Evolutionary conservation across 2,329 filamentous ascomycete species (phyloP), one percentile per base, ranked within the genome.

Genomic region (Cytospora piceicola): DNA sequence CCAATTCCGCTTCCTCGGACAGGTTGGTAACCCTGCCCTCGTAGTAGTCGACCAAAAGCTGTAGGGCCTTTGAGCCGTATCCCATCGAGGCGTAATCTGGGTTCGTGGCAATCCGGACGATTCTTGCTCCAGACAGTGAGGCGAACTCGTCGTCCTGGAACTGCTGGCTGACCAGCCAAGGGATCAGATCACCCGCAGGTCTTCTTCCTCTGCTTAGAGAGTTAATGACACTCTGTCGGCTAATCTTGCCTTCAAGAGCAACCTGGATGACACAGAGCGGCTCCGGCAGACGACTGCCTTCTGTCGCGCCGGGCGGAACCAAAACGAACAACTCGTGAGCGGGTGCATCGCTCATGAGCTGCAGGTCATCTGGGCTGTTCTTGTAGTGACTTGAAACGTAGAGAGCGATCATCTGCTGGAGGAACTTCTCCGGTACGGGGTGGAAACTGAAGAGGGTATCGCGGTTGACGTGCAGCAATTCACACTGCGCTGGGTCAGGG

Each of bases 371-470:
- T 0, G 95, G 95, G 0, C 94, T 93, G 79, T 99, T 99, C 79
- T 98, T 98, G 83, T 99, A 97, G 77, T 97, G 93, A 61, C 93
- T 96, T 32, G 95, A 93, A 32, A 99, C 96, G 72, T 98, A 99
- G 2, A 99, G 85, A 0, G 94, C 93, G 79, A 99, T 94, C 93
- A 99, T 97, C 73, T 97, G 93, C 76, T 99, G 95, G 63, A 99
- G 80, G 79, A 99, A 98, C 74, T 94, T 95, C 77, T 99, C 95
- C 2, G 95, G 96, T 24, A 98, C 93, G 3, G 94, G 93, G 73
- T 99, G 95, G 82, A 96, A 99, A 15, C 94, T 98, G 81, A 99
- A 99, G 17, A 99, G 86, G 11, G 94, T 98, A 79, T 99, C 95
- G 64, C 95, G 90, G 80, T 98, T 99, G 72, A 99, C 93, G 72